A percentile compares a stretch with the other conserved stretches of the same genome.
These are phyloP conservation scores for Moesziomyces globuligerus DNA, from an alignment of 1,284 basidiomycete species.

Conservation along the genomic window DNA sequence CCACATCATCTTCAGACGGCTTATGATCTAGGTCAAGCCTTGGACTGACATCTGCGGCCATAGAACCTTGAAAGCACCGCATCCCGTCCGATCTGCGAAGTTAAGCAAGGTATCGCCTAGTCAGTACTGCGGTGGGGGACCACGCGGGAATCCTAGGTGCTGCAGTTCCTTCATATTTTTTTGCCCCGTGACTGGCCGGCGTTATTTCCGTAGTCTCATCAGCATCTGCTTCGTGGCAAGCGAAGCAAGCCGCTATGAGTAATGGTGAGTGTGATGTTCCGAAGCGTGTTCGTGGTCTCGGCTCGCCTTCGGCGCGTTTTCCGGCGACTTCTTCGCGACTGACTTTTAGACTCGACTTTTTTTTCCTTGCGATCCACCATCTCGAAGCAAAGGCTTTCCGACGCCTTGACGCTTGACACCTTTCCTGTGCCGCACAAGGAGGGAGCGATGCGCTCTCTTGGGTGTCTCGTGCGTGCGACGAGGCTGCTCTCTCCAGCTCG, in stretches of 20 bases:
- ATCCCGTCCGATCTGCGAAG: constrained; percentile 83
- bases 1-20: too few relatives aligned
- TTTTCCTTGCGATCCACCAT: neutral
- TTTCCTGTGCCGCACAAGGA: too few relatives aligned
- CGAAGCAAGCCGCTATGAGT: too few relatives aligned
- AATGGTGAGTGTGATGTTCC: too few relatives aligned
- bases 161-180: constrained; percentile 74
- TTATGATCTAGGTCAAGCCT: too few relatives aligned
- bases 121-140: constrained; percentile 86
- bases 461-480: neutral
- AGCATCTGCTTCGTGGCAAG: too few relatives aligned
- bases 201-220: too few relatives aligned
- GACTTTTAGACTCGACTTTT: neutral
- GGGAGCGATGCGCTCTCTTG: neutral
- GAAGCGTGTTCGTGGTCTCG: too few relatives aligned
- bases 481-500: neutral
- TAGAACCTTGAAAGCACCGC: constrained; percentile 82
- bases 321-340: neutral
- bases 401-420: neutral
- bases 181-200: too few relatives aligned
- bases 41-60: constrained; percentile 77
- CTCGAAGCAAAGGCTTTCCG: neutral
- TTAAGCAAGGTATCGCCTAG: constrained; percentile 81
- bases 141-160: constrained; percentile 83
- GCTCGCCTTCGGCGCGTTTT: neutral